Evolutionary conservation across 345 rosid species (phyloP).

Genomic region (Psidium friedrichsthalianum): DNA sequence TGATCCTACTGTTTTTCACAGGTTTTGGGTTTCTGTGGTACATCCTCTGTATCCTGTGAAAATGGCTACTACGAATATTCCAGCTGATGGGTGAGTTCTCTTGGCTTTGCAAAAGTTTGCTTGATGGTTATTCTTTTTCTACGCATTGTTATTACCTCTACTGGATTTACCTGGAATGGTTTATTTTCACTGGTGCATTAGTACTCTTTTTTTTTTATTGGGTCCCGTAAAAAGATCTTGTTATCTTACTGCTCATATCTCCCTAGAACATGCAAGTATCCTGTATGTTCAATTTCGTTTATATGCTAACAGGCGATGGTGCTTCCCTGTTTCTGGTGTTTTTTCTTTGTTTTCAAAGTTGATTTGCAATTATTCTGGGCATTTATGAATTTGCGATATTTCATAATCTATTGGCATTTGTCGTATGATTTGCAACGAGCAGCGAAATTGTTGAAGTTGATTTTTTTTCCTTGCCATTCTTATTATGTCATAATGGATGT

Average conservation of each 20-base stretch:
- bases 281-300: background rate
- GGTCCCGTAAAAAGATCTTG: background rate
- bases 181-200: background rate
- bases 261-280: background rate
- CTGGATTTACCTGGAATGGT: background rate
- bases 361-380: background rate
- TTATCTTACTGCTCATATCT: background rate
- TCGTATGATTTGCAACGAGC: background rate
- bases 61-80: slow-evolving; percentile 37
- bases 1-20: slow-evolving; percentile 6
- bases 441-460: background rate
- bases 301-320: background rate
- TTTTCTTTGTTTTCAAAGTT: background rate
- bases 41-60: slow-evolving; percentile 67
- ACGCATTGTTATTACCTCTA: background rate
- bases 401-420: background rate
- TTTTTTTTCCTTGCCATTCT: background rate
- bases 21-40: slow-evolving; percentile 62
- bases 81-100: slow-evolving; percentile 69
- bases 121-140: background rate
- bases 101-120: background rate
- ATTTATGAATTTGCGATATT: background rate
- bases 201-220: background rate
- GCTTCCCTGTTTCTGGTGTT: background rate
- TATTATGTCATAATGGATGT: background rate